phyloP scores from a whole-genome alignment of 345 rosid species.

The Eucalyptus sp. region DNA sequence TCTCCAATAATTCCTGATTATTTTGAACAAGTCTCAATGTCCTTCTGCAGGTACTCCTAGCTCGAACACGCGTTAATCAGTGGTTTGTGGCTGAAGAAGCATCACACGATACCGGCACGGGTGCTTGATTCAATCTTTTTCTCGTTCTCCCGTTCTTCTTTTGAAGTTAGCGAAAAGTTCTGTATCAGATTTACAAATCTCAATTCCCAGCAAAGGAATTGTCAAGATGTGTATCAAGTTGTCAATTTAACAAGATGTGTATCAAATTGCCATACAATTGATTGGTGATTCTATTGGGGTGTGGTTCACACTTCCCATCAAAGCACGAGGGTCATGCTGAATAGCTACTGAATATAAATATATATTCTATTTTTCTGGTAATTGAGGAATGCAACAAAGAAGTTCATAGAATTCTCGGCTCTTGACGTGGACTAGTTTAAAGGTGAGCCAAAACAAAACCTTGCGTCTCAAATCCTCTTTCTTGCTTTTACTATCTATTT shows the following conservation, averaged over 20 bases:
- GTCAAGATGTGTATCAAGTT: background rate
- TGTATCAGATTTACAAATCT: background rate
- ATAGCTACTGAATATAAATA: too few species aligned
- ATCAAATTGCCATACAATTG: background rate
- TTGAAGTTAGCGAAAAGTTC: background rate
- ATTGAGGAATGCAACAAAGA: background rate
- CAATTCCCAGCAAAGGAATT: background rate
- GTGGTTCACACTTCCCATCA: background rate
- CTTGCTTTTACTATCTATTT: background rate
- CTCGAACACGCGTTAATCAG: background rate
- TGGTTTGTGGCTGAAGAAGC: background rate
- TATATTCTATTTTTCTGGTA: too few species aligned
- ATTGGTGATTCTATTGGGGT: rapidly evolving
- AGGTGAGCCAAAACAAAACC: background rate
- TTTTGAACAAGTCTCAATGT: background rate
- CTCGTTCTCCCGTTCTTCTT: background rate
- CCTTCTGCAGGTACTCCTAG: background rate
- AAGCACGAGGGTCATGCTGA: rapidly evolving
- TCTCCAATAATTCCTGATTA: too few species aligned
- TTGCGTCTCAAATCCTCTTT: background rate
- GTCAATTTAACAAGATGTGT: background rate
- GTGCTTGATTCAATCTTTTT: background rate
- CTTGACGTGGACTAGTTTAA: background rate
- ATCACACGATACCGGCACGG: background rate
- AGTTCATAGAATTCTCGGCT: background rate